Evolutionary conservation across 2,329 filamentous ascomycete species (phyloP).

Genomic region (Cordyceps cicadae): DNA sequence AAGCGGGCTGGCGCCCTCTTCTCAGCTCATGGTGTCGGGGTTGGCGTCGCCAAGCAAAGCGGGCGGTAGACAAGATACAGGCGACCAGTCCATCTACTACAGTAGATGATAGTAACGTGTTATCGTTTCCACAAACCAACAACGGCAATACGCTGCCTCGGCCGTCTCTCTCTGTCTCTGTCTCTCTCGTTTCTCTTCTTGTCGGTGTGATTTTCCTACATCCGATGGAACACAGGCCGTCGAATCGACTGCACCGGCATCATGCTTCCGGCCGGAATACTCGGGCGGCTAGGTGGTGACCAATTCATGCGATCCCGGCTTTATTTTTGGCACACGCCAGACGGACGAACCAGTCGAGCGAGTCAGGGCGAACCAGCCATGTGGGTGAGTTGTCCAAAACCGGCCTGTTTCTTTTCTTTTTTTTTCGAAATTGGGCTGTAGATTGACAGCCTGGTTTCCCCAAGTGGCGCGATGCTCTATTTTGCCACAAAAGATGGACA

Average conservation of each 20-base stretch:
- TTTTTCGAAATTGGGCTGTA: not conserved
- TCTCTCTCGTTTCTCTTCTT: not conserved
- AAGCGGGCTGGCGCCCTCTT: not conserved
- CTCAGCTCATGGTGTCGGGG: not conserved
- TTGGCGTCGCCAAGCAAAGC: not conserved
- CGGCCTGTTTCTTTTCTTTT: not conserved
- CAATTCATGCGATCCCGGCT: not conserved
- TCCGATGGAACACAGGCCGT: not conserved
- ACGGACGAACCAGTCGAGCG: constrained; percentile 6
- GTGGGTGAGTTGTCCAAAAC: not conserved
- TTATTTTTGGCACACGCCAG: not conserved
- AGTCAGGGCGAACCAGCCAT: constrained; percentile 1
- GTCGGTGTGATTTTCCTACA: not conserved
- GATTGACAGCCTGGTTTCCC: not conserved
- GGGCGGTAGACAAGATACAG: not conserved
- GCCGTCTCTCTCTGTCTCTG: not conserved
- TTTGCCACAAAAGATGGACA: not conserved
- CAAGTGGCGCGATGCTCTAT: not conserved
- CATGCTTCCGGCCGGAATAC: not conserved
- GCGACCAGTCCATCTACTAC: not conserved
- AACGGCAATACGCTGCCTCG: not conserved
- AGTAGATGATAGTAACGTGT: not conserved
- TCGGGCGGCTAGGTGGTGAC: not conserved
- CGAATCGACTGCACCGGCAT: not conserved
- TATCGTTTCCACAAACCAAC: not conserved